Percentiles rank a stretch among this genome's conserved stretches.
phyloP scores from a whole-genome alignment of 352 stramenopile species.

The Globisporangium paddicum region DNA sequence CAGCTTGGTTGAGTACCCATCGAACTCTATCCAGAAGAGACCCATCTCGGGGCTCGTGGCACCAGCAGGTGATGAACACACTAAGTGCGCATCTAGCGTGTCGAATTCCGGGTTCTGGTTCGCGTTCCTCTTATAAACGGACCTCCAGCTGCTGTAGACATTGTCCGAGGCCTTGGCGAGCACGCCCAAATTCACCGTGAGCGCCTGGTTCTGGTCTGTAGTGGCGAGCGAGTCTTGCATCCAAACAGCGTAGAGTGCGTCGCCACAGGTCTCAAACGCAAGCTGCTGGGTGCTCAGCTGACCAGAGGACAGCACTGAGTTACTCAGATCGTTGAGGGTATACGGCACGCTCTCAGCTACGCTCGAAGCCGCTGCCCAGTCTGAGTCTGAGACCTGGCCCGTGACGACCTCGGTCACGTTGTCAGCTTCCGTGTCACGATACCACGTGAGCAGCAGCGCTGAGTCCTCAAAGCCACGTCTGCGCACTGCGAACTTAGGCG shows the following conservation, averaged over 20 bases:
- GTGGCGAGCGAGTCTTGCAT: background rate
- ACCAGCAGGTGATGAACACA: constrained; percentile 28
- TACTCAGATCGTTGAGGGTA: background rate
- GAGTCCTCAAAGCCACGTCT: constrained; percentile 47
- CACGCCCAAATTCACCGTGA: constrained; percentile 9
- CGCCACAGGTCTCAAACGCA: constrained; percentile 12
- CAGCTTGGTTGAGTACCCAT: constrained; percentile 61
- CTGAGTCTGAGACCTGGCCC: constrained; percentile 28
- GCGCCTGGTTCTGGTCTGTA: background rate
- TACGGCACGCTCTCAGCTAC: constrained; percentile 22
- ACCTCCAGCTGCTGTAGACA: constrained; percentile 25
- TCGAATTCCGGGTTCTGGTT: constrained; percentile 63
- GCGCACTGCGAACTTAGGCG: constrained; percentile 37
- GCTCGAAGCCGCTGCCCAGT: constrained; percentile 32
- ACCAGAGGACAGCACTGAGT: background rate
- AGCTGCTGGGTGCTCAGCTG: constrained; percentile 1
- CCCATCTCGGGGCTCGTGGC: constrained; percentile 17
- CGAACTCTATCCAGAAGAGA: constrained; percentile 69
- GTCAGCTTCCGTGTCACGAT: constrained; percentile 34
- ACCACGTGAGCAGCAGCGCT: constrained; percentile 44
- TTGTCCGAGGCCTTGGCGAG: constrained; percentile 10
- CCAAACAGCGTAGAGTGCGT: constrained; percentile 17
- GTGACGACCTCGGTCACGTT: constrained; percentile 45
- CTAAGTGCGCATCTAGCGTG: constrained; percentile 23
- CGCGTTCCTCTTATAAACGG: constrained; percentile 7